Evolutionary conservation across 1,284 basidiomycete genomes (phyloP).

Genomic region (Irpex sp.): DNA sequence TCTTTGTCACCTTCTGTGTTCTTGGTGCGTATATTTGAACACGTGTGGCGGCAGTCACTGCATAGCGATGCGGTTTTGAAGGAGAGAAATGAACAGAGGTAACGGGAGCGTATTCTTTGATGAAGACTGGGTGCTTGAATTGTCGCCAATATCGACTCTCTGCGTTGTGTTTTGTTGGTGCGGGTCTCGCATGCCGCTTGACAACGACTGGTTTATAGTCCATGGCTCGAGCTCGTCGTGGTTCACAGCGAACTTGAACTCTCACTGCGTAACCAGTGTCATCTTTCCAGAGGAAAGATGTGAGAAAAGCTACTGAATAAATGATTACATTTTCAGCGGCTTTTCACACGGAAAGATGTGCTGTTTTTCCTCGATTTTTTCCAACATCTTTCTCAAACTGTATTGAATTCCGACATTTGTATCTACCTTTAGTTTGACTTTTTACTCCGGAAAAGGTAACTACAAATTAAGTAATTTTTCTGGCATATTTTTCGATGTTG

Average conservation of each 20-base stretch:
- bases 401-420: too few relatives aligned
- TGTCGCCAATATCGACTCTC: conserved; percentile 81
- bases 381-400: too few relatives aligned
- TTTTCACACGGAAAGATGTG: too few relatives aligned
- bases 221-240: conserved; percentile 37
- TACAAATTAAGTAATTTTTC: too few relatives aligned
- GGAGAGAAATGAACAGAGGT: conserved; percentile 90
- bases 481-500: too few relatives aligned
- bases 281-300: too few relatives aligned
- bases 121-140: conserved; percentile 83
- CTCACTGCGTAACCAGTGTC: too few relatives aligned
- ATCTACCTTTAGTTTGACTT: too few relatives aligned
- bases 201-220: conserved; percentile 78
- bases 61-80: conserved; percentile 86
- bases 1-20: conserved; percentile 94
- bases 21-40: conserved; percentile 96
- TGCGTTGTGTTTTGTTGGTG: conserved; percentile 55
- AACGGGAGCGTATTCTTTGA: conserved; percentile 94
- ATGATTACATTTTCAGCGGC: too few relatives aligned
- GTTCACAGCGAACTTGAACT: conserved; percentile 1
- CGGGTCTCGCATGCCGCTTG: conserved; percentile 53
- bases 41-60: conserved; percentile 91
- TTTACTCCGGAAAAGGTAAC: too few relatives aligned
- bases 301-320: too few relatives aligned
- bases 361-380: too few relatives aligned